Base-by-base conservation (phyloP, 73 alveolate genomes). In the Paramecium pentaurelia region DNA sequence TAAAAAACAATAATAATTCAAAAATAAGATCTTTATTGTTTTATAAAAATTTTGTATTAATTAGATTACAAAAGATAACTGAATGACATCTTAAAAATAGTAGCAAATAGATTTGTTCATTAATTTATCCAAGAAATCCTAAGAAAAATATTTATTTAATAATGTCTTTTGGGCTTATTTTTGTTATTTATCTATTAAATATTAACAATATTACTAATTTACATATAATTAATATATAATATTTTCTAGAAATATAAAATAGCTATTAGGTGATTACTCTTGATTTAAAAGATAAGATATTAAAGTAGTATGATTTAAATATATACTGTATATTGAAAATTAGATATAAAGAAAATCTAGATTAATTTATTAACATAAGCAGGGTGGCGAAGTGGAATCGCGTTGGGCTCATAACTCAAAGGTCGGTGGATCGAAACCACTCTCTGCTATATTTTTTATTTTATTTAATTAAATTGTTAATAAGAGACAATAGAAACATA, bases 351-450 rank as follows among this genome's bases (percentile, higher is more conserved):
- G 30, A n/a, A 54, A 54, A 54, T 18, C 0, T 2, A 18, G 32
- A 18, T 1, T 16, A 4, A 18, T 54, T 18, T 25, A 64, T 18
- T 18, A 54, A 54, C 70, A 54, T 54, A n/a, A 87, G 93, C 93
- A 87, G 93, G 93, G 99, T 96, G 99, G 99, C 99, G 99, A 98
- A 97, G 99, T 96, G 99, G 99, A 95, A 97, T 98, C 99, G 99
- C 97, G 98, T 98, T 97, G 96, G 99, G 99, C 99, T 97, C 99
- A 97, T 97, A 97, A 97, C 99, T 98, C 96, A 97, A 98, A 96
- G 99, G 99, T 95, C 99, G 99, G 98, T 96, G 99, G 99, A 97
- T 97, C 99, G 99, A 97, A 97, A 97, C 99, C 99, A 96, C 98
- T 97, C 99, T 97, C 93, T 87, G 93, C 93, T 87, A 87, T 34